Base-by-base conservation (phyloP, 2,329 filamentous ascomycete genomes). In the Neocatenulostroma microsporum region DNA sequence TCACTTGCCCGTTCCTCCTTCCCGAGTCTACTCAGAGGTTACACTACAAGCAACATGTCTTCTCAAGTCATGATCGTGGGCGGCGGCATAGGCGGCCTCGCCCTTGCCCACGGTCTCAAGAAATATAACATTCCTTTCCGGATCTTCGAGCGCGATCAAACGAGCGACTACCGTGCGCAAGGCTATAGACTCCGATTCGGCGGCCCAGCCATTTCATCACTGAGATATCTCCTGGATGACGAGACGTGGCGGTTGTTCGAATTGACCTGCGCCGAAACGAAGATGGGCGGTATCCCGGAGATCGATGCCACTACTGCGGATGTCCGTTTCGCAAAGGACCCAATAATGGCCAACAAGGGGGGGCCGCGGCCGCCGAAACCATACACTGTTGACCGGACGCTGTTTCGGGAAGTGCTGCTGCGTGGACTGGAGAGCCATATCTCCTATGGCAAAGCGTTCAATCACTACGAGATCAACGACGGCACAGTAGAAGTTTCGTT, bases 51-150 rank as follows among this genome's bases (percentile, higher is more conserved):
- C n/a, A n/a, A n/a, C 23, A 29, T 29, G 26, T 23, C n/a, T n/a
- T n/a, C n/a, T n/a, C n/a, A 23, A 10, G 21, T 56, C 30, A 29
- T 56, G n/a, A 50, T 54, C 36, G 47, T 56, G 12, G 52, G 52
- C 11, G 51, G 47, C 10, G 51, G 51, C 11, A 40, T 50, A 20
- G 47, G 44, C 9, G 53, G 53, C 9, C 43, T 56, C 3, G 33
- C 38, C 1, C 40, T 56, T 8, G 53, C 52, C 2, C 49, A 55
- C 12, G 52, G 47, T 10, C 40, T 56, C n/a, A 44, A 47, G 20
- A 41, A 52, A 32, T 31, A 35, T 17, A 36, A 37, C 11, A 48
- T 55, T 15, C 37, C 44, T 2, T 51, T 43, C 32, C 37, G 33
- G 3, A 34, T 55, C 24, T 52, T 46, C 30, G 51, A 55, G 33